Percentiles rank a stretch among this genome's conserved stretches.
These are phyloP conservation scores for Tetrahymena borealis DNA, from an alignment of 73 alveolate species.

Conservation along the genomic window DNA sequence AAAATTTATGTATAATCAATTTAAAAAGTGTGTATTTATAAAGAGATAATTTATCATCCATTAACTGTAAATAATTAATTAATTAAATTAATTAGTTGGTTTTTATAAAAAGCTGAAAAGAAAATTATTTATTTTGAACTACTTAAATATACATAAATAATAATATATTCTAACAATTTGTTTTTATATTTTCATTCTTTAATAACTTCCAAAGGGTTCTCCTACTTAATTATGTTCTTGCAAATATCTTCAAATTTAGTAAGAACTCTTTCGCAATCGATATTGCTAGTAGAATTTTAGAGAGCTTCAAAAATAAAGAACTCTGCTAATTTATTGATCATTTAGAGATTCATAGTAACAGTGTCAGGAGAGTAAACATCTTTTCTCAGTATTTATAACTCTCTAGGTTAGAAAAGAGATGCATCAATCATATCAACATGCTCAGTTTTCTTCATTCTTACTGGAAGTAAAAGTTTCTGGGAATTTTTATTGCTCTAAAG, in stretches of 20 bases:
- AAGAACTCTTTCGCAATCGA: background rate
- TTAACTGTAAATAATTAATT: no score
- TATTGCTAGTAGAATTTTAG: background rate
- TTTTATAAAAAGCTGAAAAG: no score
- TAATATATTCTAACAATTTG: no score
- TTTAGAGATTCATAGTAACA: background rate
- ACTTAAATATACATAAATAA: no score
- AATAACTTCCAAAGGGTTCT: background rate
- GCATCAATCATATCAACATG: background rate
- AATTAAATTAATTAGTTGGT: no score
- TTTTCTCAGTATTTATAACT: background rate
- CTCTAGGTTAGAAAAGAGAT: background rate
- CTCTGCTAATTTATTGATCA: background rate
- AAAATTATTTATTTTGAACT: no score
- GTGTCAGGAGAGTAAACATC: background rate
- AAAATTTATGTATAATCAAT: no score
- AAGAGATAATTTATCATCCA: no score
- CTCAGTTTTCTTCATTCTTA: background rate
- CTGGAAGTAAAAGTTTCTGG: background rate
- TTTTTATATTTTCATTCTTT: no score
- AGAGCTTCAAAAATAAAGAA: background rate
- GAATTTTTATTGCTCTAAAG: background rate
- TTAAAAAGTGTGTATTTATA: no score
- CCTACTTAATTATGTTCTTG: background rate
- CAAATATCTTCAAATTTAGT: background rate